Evolutionary conservation across 352 stramenopile genomes (phyloP).

Genomic region (Blastocystis hominis): DNA sequence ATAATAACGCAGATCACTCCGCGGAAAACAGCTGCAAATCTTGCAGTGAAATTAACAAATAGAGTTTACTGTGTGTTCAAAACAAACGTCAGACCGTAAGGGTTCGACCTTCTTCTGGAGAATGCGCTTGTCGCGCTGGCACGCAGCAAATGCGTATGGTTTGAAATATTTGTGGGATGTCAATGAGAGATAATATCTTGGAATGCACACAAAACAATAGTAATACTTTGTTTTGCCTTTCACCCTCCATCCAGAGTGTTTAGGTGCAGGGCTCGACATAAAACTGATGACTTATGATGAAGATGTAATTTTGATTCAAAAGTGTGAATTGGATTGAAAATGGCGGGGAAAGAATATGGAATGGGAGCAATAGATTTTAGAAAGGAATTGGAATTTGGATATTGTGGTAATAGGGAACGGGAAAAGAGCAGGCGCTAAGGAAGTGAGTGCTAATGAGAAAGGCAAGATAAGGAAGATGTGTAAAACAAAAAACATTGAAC

Average conservation of each 20-base stretch:
- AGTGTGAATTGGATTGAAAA: too few species aligned
- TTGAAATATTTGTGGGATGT: slow-evolving; percentile 9
- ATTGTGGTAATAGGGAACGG: too few species aligned
- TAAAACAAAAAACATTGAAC: not conserved
- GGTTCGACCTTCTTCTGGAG: not conserved
- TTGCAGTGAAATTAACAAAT: not conserved
- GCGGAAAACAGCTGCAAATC: not conserved
- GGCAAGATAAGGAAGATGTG: not conserved
- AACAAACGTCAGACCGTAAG: not conserved
- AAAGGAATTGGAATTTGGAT: too few species aligned
- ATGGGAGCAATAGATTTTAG: too few species aligned
- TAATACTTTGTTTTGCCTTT: slow-evolving; percentile 8
- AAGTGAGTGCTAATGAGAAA: not conserved
- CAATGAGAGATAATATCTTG: slow-evolving; percentile 31
- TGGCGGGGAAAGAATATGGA: too few species aligned
- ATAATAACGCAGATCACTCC: slow-evolving; percentile 35
- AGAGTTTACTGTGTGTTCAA: not conserved
- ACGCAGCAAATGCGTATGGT: not conserved
- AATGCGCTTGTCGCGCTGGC: slow-evolving; percentile 5
- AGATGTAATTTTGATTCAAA: too few species aligned
- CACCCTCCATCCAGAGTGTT: slow-evolving; percentile 41
- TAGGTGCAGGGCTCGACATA: not conserved
- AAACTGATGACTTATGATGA: too few species aligned
- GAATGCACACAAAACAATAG: not conserved
- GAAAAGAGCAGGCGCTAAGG: too few species aligned